Evolutionary conservation across 1,284 basidiomycete genomes (phyloP).

Genomic region (Papiliotrema fonsecae): DNA sequence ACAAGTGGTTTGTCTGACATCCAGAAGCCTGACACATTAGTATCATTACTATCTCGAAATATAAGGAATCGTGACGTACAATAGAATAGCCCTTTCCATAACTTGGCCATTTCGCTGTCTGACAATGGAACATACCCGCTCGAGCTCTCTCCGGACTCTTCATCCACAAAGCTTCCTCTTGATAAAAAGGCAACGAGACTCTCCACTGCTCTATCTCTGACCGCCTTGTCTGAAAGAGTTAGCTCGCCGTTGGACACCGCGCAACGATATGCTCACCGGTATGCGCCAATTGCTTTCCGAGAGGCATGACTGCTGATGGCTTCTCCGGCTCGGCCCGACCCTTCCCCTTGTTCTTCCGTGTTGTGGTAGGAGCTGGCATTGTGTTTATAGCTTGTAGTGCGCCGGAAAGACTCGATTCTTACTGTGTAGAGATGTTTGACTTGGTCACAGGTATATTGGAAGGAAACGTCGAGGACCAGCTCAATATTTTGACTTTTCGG

Average conservation of each 20-base stretch:
- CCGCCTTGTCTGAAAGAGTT: conserved; percentile 66
- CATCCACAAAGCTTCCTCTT: conserved; percentile 54
- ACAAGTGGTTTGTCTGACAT: conserved; percentile 99
- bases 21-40: conserved; percentile 74
- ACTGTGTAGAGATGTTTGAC: too few relatives aligned
- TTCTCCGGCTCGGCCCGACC: conserved; percentile 23
- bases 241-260: neutral
- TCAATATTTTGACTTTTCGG: too few relatives aligned
- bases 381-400: neutral
- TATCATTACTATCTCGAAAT: neutral
- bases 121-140: conserved; percentile 48
- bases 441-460: too few relatives aligned
- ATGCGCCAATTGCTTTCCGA: conserved; percentile 85
- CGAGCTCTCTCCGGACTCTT: conserved; percentile 15
- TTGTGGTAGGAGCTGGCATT: conserved; percentile 1
- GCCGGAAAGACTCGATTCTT: neutral
- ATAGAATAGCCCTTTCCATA: conserved; percentile 98
- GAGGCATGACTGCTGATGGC: conserved; percentile 50
- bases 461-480: too few relatives aligned
- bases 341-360: conserved; percentile 29
- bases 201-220: conserved; percentile 80
- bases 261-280: conserved; percentile 61
- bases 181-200: conserved; percentile 71
- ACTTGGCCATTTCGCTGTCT: conserved; percentile 74
- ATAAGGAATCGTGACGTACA: conserved; percentile 56